A percentile compares a stretch with the other conserved stretches of the same genome.
phyloP scores from a whole-genome alignment of 257 asterid genomes.

The Lycium ferocissimum region DNA sequence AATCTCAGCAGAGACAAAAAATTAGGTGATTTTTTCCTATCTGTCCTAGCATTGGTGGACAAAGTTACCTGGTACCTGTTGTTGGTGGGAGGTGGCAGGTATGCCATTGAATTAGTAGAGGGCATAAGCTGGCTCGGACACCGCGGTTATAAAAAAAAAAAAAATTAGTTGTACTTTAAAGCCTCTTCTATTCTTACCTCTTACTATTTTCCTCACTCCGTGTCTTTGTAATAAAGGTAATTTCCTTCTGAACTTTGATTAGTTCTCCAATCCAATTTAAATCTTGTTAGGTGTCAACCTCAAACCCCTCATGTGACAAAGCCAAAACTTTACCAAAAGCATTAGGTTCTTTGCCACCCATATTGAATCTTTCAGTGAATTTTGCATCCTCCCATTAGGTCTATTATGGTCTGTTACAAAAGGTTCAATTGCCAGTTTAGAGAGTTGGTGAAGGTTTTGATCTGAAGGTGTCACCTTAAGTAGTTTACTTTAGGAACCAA shows the following conservation, averaged over 20 bases:
- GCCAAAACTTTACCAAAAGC: conserved; percentile 1
- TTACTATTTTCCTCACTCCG: not conserved
- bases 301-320: conserved; percentile 17
- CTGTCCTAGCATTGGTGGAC: too few species aligned
- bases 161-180: conserved; percentile 12
- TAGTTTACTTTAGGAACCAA: not conserved
- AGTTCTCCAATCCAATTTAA: not conserved
- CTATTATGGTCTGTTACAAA: not conserved
- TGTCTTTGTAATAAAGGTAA: conserved; percentile 1
- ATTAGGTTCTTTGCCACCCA: not conserved
- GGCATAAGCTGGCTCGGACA: too few species aligned
- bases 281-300: conserved; percentile 12
- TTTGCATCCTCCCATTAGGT: not conserved
- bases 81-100: too few species aligned
- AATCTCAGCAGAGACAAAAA: too few species aligned
- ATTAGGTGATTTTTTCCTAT: too few species aligned
- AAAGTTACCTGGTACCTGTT: too few species aligned
- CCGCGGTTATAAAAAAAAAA: too few species aligned
- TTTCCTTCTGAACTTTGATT: not conserved
- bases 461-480: conserved; percentile 4
- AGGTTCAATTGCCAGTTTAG: not conserved
- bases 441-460: conserved; percentile 9
- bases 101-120: too few species aligned
- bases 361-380: not conserved
- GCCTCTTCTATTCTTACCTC: conserved; percentile 1